Conservation (phyloP, 2,329 filamentous ascomycete species). For the Fusarium torulosum region DNA sequence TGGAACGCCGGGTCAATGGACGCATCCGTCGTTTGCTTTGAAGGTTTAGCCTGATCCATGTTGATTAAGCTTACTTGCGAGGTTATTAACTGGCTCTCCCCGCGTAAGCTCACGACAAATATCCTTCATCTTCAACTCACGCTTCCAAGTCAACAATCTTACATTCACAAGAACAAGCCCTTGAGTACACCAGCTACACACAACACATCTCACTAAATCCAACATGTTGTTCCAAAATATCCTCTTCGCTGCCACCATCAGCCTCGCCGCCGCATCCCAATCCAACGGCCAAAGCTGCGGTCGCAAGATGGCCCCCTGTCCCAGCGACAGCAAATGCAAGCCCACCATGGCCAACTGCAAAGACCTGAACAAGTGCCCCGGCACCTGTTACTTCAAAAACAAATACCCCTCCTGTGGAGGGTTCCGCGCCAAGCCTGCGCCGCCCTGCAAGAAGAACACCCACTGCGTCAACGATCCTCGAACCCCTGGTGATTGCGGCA, state of each 20-base stretch:
- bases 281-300: slow-evolving; percentile 44
- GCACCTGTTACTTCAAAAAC: slow-evolving; percentile 50
- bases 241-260: slow-evolving; percentile 34
- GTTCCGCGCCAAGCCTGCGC: slow-evolving; percentile 38
- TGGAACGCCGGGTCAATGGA: slow-evolving; percentile 9
- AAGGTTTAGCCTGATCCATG: not conserved
- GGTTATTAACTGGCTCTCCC: slow-evolving; percentile 12
- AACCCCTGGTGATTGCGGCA: slow-evolving; percentile 46
- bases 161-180: not conserved
- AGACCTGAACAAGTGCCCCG: slow-evolving; percentile 47
- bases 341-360: slow-evolving; percentile 43
- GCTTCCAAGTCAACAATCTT: not conserved
- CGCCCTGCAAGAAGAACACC: slow-evolving; percentile 43
- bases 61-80: slow-evolving; percentile 14
- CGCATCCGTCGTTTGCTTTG: not conserved
- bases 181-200: not conserved
- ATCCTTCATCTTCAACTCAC: not conserved
- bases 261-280: slow-evolving; percentile 31
- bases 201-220: not conserved
- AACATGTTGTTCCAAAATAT: slow-evolving; percentile 45
- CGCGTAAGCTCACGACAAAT: not conserved
- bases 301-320: slow-evolving; percentile 49
- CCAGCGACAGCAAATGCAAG: slow-evolving; percentile 44
- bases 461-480: slow-evolving; percentile 54
- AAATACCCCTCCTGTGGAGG: slow-evolving; percentile 53